A percentile compares a stretch with the other conserved stretches of the same genome.
phyloP scores from a whole-genome alignment of 2,329 filamentous ascomycete species.

The Colletotrichum destructivum region DNA sequence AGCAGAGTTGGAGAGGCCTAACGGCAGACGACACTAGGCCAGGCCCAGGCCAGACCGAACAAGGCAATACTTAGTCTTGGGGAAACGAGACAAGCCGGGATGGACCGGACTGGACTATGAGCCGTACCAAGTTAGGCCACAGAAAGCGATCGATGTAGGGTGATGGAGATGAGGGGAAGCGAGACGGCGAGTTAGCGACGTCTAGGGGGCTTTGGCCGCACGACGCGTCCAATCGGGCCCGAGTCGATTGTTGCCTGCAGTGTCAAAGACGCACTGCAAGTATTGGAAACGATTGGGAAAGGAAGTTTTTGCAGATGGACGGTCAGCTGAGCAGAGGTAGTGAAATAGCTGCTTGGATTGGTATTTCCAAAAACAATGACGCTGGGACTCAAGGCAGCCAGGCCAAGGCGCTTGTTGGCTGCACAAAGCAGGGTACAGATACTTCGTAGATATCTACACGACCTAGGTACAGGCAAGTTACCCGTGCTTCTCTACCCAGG shows the following conservation, averaged over 20 bases:
- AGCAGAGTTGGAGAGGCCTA: neutral
- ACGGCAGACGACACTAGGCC: neutral
- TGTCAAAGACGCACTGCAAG: no score
- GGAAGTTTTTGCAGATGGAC: neutral
- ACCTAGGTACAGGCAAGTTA: neutral
- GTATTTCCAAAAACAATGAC: neutral
- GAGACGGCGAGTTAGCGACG: conserved; percentile 1
- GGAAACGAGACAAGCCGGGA: neutral
- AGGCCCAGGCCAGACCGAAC: neutral
- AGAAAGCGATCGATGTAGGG: neutral
- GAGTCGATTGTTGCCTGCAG: neutral
- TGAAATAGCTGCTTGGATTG: neutral
- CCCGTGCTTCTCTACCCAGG: no score
- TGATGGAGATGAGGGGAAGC: neutral
- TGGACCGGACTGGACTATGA: no score
- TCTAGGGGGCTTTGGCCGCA: neutral
- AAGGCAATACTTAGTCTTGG: neutral
- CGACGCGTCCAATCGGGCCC: neutral
- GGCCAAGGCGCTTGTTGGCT: neutral
- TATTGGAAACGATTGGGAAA: no score
- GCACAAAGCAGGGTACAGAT: no score
- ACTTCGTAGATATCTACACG: no score
- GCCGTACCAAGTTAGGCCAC: neutral
- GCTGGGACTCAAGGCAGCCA: neutral
- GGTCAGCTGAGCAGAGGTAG: neutral